Base-by-base conservation (phyloP, 192 early-diverging fungal species). In the Phycomyces nitens region DNA sequence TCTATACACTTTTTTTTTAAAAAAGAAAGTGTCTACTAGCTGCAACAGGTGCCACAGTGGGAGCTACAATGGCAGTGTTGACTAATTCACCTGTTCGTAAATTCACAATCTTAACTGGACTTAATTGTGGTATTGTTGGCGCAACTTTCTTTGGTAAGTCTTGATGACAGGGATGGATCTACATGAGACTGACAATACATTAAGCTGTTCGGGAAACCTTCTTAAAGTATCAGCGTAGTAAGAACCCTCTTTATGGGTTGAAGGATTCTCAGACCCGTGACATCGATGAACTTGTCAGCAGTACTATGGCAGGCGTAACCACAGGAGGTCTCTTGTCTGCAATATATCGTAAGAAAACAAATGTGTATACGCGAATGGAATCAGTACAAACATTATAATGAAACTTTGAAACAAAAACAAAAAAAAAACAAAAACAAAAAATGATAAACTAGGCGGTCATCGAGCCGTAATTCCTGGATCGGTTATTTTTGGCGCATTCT, bases 241-340 rank as follows among this genome's bases (percentile, higher is more conserved):
- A 83, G 53, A 84, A 82, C 57, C 69, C 77, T 14, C 61, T 72
- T 1, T 78, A 73, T 44, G 76, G 83, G 29, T 66, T 86, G 14
- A 84, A 77, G n/a, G 72, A 77, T 22, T 86, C 82, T 20, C 78
- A 84, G 57, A 86, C 87, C 0, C 70, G 79, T 49, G 81, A 83
- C 14, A 71, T 75, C 60, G 88, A 87, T 77, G 77, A 83, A 27
- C 68, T 87, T 24, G 81, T 84, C 47, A 87, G 86, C 63, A 85
- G 84, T 60, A 69, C 80, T 0, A 53, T 84, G 58, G 80, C 86
- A 15, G 88, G 88, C 47, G 77, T 68, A 0, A 69, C 79, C 16
- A 83, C 86, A 16, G 88, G 88, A 64, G 81, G 82, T 16, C 54
- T 84, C 8, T 67, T 89, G 9, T 68, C 79, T 1, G 78, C 83